These are phyloP conservation scores for Rhizopus sp. DNA, from an alignment of 371 early-diverging fungal genomes.

Conservation along the genomic window DNA sequence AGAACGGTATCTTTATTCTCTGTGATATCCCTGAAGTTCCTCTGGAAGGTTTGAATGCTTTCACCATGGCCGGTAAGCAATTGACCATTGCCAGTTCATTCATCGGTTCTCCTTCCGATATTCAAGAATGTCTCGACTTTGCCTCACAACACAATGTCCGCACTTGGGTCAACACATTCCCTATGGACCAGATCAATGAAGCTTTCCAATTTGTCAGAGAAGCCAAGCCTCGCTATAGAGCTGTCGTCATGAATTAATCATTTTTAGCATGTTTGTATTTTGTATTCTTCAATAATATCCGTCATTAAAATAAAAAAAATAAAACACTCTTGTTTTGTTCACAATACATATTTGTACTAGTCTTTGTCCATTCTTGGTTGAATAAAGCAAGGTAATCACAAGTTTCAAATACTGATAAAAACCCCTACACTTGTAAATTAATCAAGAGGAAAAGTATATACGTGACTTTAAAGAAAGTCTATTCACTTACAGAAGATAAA, in stretches of 20 bases:
- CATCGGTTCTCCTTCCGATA: slow-evolving; percentile 59
- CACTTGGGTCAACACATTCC: slow-evolving; percentile 67
- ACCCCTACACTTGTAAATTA: too few species aligned
- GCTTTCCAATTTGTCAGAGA: slow-evolving; percentile 34
- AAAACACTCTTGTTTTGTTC: not conserved
- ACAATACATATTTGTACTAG: not conserved
- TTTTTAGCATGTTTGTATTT: not conserved
- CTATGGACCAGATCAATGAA: slow-evolving; percentile 49
- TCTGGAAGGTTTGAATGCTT: slow-evolving; percentile 36
- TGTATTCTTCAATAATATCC: slow-evolving; percentile 1
- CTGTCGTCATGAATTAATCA: slow-evolving; percentile 32
- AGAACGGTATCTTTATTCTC: slow-evolving; percentile 51
- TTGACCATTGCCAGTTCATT: slow-evolving; percentile 64
- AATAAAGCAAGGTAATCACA: not conserved
- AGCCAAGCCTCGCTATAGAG: slow-evolving; percentile 36
- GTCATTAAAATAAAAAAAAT: not conserved
- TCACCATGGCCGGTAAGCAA: slow-evolving; percentile 40
- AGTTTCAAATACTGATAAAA: not conserved
- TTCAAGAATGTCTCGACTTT: slow-evolving; percentile 68
- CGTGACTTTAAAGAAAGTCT: too few species aligned
- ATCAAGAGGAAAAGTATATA: too few species aligned
- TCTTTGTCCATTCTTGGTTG: not conserved
- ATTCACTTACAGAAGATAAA: too few species aligned
- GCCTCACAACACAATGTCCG: slow-evolving; percentile 62
- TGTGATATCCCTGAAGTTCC: slow-evolving; percentile 65